Percentiles rank a stretch among this genome's conserved stretches.
Conservation (phyloP, 2,329 filamentous ascomycete species). For the Lasiodiplodia gonubiensis region DNA sequence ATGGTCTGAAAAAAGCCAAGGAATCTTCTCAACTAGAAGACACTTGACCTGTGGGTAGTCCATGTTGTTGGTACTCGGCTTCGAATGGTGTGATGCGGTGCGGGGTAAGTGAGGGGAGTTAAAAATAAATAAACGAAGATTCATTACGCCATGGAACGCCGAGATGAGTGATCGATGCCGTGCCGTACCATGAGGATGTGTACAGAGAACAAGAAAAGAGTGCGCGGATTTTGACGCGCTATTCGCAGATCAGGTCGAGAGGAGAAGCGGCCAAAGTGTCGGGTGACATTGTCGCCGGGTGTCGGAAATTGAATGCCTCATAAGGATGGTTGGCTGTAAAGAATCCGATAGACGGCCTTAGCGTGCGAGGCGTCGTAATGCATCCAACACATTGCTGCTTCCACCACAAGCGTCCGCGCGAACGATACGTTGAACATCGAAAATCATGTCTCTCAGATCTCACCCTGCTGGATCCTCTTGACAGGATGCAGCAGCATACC, state of each 20-base stretch:
- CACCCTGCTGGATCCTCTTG: slow-evolving; percentile 60
- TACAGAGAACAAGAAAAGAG: slow-evolving; percentile 16
- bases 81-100: neutral
- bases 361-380: slow-evolving; percentile 3
- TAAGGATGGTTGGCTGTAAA: slow-evolving; percentile 12
- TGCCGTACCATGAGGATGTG: slow-evolving; percentile 20
- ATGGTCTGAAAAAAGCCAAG: neutral
- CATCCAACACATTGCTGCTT: neutral
- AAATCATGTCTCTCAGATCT: slow-evolving; percentile 26
- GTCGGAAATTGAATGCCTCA: slow-evolving; percentile 10
- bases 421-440: slow-evolving; percentile 14
- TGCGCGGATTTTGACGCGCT: neutral
- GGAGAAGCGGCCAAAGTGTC: neutral
- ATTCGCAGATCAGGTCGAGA: neutral
- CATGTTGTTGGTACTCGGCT: neutral
- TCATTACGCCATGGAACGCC: slow-evolving; percentile 22
- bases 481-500: slow-evolving; percentile 89
- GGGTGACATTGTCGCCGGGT: neutral
- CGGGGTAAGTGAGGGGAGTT: neutral
- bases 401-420: neutral
- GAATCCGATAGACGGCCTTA: neutral
- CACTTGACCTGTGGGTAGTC: neutral
- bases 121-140: neutral
- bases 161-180: slow-evolving; percentile 18
- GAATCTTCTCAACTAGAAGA: neutral